Conservation (phyloP, 208 protist genomes). For the Porcisia deanei region DNA sequence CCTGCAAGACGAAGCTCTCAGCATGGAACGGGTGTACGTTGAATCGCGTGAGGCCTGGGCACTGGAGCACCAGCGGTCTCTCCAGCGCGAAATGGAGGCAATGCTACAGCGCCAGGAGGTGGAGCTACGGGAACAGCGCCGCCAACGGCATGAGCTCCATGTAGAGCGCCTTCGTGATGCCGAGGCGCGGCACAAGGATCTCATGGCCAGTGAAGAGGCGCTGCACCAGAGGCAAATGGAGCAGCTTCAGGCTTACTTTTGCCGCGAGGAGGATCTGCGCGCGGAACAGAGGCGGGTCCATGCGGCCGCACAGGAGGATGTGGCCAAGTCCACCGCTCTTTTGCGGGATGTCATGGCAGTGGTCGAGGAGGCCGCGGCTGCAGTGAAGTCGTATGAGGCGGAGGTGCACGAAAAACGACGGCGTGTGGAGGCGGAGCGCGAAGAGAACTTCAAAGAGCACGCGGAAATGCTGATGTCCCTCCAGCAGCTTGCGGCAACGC, state of each 20-base stretch:
- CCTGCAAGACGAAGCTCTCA: slow-evolving; percentile 67
- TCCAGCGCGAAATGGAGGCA: slow-evolving; percentile 59
- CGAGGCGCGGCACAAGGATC: slow-evolving; percentile 58
- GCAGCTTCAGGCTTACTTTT: slow-evolving; percentile 54
- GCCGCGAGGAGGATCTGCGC: slow-evolving; percentile 53
- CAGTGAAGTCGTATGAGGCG: slow-evolving; percentile 52
- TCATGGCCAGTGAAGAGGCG: slow-evolving; percentile 48
- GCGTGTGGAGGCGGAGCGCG: slow-evolving; percentile 40
- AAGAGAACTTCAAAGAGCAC: slow-evolving; percentile 34
- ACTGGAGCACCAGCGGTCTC: slow-evolving; percentile 55
- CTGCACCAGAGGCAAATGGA: slow-evolving; percentile 67
- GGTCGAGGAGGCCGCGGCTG: slow-evolving; percentile 37
- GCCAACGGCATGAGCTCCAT: slow-evolving; percentile 55
- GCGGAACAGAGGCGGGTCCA: slow-evolving; percentile 42
- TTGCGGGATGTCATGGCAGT: slow-evolving; percentile 35
- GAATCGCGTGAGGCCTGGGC: slow-evolving; percentile 75
- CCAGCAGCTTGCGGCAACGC: slow-evolving; percentile 46
- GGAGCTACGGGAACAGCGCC: slow-evolving; percentile 67
- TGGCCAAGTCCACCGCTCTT: slow-evolving; percentile 35
- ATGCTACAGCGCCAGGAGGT: slow-evolving; percentile 44
- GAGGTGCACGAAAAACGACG: slow-evolving; percentile 44
- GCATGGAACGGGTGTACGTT: slow-evolving; percentile 77
- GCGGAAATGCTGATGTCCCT: slow-evolving; percentile 37
- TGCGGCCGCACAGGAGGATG: slow-evolving; percentile 48
- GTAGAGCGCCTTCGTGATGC: slow-evolving; percentile 58